Evolutionary conservation across 441 rosid genomes (phyloP).

Genomic region (Aquilaria agallochum): DNA sequence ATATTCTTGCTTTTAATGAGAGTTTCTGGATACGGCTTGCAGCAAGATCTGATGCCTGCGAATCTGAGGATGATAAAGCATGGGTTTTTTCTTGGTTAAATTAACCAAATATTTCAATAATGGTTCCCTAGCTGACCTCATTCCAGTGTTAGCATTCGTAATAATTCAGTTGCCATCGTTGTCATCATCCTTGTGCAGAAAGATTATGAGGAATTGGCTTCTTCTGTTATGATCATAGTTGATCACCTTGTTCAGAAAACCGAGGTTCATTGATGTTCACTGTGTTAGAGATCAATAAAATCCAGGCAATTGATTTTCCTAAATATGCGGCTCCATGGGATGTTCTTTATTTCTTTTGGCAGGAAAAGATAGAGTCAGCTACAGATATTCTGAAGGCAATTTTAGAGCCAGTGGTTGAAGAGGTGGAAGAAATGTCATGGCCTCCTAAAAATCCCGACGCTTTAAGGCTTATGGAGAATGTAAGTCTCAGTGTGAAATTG

Average conservation of each 20-base stretch:
- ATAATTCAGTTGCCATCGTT: constrained; percentile 12
- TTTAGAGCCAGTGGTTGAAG: constrained; percentile 64
- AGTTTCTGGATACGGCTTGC: constrained; percentile 89
- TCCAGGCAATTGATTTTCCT: not conserved
- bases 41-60: constrained; percentile 80
- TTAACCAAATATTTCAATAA: constrained; percentile 11
- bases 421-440: constrained; percentile 70
- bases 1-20: constrained; percentile 82
- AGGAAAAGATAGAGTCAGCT: constrained; percentile 86
- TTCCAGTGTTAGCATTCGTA: constrained; percentile 15
- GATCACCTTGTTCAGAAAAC: constrained; percentile 82
- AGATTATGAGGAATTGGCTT: constrained; percentile 89
- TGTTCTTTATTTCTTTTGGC: constrained; percentile 12
- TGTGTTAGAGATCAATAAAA: constrained; percentile 9
- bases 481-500: constrained; percentile 13
- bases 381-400: constrained; percentile 82
- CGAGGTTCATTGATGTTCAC: constrained; percentile 34
- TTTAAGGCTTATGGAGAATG: constrained; percentile 72
- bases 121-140: constrained; percentile 10
- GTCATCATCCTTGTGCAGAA: constrained; percentile 44
- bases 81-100: constrained; percentile 33
- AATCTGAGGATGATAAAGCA: constrained; percentile 93
- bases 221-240: constrained; percentile 76
- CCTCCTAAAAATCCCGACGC: constrained; percentile 82
- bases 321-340: constrained; percentile 6